Conservation (phyloP, 1,284 basidiomycete genomes). For the Sanghuangporus sanghuang region DNA sequence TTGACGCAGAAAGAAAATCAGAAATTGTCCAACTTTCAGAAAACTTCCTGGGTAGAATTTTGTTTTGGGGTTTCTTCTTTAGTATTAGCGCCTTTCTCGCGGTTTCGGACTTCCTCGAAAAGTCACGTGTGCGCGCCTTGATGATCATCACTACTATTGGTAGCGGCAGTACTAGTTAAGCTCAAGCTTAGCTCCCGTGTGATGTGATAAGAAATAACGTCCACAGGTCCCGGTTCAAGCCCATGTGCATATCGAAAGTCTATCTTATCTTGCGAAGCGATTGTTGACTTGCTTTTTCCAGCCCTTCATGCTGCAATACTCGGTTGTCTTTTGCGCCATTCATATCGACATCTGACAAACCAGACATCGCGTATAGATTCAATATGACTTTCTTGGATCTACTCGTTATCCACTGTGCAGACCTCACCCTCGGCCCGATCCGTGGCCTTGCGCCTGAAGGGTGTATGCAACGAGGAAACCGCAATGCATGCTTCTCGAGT, state of each 20-base stretch:
- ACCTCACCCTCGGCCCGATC: neutral
- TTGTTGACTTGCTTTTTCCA: neutral
- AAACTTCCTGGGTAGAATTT: neutral
- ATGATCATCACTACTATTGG: neutral
- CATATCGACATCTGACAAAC: neutral
- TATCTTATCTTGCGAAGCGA: neutral
- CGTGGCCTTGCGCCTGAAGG: slow-evolving; percentile 8
- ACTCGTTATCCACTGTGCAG: neutral
- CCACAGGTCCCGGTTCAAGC: neutral
- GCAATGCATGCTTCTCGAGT: slow-evolving; percentile 2
- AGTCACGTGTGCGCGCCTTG: neutral
- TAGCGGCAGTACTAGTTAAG: neutral
- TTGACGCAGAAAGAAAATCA: no score
- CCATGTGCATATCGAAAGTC: neutral
- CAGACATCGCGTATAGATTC: neutral
- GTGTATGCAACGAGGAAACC: slow-evolving; percentile 13
- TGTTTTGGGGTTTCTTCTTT: neutral
- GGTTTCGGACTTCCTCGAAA: neutral
- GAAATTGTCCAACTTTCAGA: neutral
- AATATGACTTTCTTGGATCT: neutral
- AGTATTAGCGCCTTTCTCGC: neutral
- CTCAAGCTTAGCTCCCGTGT: neutral
- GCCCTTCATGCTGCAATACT: neutral
- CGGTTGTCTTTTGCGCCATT: neutral
- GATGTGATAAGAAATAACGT: neutral